Conservation (phyloP, 176 grass and related monocot species). For the Leersia perrieri region DNA sequence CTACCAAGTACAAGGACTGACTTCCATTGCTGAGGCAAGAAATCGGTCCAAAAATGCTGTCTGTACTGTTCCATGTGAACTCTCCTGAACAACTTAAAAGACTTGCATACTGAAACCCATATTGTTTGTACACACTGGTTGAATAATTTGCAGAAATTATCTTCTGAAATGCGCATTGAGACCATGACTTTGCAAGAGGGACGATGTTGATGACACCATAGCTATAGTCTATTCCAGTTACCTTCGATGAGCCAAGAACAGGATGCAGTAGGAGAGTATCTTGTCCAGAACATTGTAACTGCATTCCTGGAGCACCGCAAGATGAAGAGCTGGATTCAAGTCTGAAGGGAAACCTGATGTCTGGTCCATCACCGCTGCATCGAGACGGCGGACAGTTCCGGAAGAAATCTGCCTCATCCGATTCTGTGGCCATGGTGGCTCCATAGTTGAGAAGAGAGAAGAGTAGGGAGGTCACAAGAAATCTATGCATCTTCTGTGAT, state of each 20-base stretch:
- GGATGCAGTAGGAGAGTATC: no score
- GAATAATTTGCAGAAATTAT: no score
- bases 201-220: no score
- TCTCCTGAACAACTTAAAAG: neutral
- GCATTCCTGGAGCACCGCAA: constrained; percentile 20
- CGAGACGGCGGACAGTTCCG: neutral
- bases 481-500: no score
- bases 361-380: neutral
- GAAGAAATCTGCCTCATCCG: neutral
- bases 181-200: no score
- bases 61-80: no score
- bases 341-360: constrained; percentile 32
- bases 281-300: constrained; percentile 1
- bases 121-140: no score
- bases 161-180: no score
- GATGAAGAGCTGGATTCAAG: constrained; percentile 21
- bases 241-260: no score
- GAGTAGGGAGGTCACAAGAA: neutral
- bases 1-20: neutral
- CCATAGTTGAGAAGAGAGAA: neutral
- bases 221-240: no score
- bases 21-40: neutral
- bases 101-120: neutral
- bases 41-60: neutral
- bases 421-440: neutral